A percentile compares a stretch with the other conserved stretches of the same genome.
Evolutionary conservation across 345 rosid genomes (phyloP).

Genomic region (Durio zibethinus): DNA sequence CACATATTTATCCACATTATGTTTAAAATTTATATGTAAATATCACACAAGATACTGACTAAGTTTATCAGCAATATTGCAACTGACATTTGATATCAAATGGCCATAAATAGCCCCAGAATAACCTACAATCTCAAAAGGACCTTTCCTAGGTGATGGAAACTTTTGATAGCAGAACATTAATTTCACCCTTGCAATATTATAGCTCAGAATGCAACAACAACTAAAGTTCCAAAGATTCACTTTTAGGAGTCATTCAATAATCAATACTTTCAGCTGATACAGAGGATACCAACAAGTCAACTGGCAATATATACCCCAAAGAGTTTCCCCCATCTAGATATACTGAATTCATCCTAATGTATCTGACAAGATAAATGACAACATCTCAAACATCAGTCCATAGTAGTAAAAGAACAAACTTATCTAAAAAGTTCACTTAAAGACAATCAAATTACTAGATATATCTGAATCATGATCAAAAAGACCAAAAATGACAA

Average conservation of each 20-base stretch:
- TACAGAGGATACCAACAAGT: not conserved
- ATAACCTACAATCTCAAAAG: not conserved
- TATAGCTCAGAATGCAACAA: not conserved
- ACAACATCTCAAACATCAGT: not conserved
- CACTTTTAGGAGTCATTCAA: not conserved
- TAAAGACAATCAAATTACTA: conserved; percentile 4
- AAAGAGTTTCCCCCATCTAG: not conserved
- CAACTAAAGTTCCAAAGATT: not conserved
- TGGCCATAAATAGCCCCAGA: not conserved
- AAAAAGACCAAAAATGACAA: not conserved
- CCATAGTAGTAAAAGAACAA: not conserved
- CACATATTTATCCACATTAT: not conserved
- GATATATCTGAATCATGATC: not conserved
- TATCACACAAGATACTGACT: not conserved
- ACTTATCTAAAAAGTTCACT: not conserved
- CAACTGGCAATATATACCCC: not conserved
- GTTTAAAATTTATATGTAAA: not conserved
- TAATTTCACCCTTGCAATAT: not conserved
- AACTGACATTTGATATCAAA: not conserved
- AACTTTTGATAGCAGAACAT: not conserved
- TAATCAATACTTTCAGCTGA: not conserved
- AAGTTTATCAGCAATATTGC: not conserved
- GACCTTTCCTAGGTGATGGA: not conserved
- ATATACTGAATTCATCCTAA: not conserved
- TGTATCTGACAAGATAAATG: not conserved